A percentile compares a stretch with the other conserved stretches of the same genome.
Evolutionary conservation across 306 rosid genomes (phyloP).

Genomic region (Glycine tomentella): DNA sequence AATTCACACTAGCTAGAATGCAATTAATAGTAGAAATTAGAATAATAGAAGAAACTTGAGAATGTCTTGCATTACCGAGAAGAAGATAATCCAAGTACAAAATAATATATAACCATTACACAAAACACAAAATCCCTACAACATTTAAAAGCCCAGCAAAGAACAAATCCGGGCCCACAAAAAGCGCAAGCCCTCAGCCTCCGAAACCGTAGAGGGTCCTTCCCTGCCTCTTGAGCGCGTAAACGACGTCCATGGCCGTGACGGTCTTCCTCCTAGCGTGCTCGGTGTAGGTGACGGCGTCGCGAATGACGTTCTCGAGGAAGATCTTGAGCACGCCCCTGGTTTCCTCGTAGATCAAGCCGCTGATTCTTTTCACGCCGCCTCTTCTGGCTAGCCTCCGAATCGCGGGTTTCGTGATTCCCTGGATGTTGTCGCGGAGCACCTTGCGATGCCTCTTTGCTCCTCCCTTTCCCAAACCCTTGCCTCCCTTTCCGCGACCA

Average conservation of each 20-base stretch:
- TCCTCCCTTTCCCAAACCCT: conserved; percentile 57
- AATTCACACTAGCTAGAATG: no score
- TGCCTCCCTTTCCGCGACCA: conserved; percentile 53
- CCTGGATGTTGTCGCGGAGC: conserved; percentile 53
- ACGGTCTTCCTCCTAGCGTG: conserved; percentile 58
- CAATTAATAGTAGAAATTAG: no score
- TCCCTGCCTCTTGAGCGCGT: conserved; percentile 55
- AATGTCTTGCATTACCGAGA: no score
- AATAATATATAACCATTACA: no score
- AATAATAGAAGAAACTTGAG: no score
- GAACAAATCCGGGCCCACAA: no score
- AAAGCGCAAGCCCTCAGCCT: background rate
- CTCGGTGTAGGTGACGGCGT: conserved; percentile 54
- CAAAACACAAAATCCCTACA: no score
- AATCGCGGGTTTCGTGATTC: conserved; percentile 55
- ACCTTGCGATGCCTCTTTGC: conserved; percentile 56
- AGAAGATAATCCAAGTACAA: no score
- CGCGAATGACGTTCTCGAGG: conserved; percentile 51
- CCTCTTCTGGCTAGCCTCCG: conserved; percentile 53
- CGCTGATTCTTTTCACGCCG: conserved; percentile 55
- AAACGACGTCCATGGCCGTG: conserved; percentile 54
- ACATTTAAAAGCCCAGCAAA: no score
- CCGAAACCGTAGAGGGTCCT: conserved; percentile 52
- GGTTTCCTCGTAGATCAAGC: conserved; percentile 53
- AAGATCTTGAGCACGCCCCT: conserved; percentile 52